phyloP scores from a whole-genome alignment of 768 basidiomycete species.

The Saitozyma sp. region DNA sequence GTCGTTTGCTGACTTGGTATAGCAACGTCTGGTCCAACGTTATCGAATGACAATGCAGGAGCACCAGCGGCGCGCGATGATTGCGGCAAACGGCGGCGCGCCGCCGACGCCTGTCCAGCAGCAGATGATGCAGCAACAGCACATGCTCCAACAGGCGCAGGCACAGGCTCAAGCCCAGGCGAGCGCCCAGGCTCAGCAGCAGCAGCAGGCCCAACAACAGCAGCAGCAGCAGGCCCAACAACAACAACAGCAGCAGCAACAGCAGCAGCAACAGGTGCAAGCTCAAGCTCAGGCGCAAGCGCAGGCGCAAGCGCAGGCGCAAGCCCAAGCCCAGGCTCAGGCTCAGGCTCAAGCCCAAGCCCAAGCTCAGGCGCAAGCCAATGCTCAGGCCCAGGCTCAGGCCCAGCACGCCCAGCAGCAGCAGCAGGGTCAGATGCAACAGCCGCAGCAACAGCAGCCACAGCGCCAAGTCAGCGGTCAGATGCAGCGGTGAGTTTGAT shows the following conservation, averaged over 20 bases:
- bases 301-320: background rate
- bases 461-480: conserved; percentile 14
- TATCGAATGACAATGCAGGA: conserved; percentile 29
- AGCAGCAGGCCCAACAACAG: background rate
- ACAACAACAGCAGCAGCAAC: conserved; percentile 27
- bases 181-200: conserved; percentile 1
- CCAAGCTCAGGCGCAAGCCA: conserved; percentile 4
- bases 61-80: conserved; percentile 35
- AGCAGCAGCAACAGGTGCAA: conserved; percentile 17
- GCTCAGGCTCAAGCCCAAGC: conserved; percentile 1
- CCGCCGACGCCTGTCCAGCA: conserved; percentile 4
- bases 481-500: conserved; percentile 28
- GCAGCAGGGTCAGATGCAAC: conserved; percentile 12
- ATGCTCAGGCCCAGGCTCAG: conserved; percentile 11
- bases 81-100: conserved; percentile 16
- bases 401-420: conserved; percentile 8
- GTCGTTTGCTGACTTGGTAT: conserved; percentile 5
- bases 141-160: background rate
- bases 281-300: no score
- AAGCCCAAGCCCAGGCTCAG: conserved; percentile 13
- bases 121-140: conserved; percentile 5
- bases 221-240: conserved; percentile 7
- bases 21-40: conserved; percentile 34
- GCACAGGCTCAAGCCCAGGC: conserved; percentile 9
- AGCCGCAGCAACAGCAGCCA: no score